These are phyloP conservation scores for Ceratocystis colombiana DNA, from an alignment of 2,329 filamentous ascomycete species.

Conservation along the genomic window DNA sequence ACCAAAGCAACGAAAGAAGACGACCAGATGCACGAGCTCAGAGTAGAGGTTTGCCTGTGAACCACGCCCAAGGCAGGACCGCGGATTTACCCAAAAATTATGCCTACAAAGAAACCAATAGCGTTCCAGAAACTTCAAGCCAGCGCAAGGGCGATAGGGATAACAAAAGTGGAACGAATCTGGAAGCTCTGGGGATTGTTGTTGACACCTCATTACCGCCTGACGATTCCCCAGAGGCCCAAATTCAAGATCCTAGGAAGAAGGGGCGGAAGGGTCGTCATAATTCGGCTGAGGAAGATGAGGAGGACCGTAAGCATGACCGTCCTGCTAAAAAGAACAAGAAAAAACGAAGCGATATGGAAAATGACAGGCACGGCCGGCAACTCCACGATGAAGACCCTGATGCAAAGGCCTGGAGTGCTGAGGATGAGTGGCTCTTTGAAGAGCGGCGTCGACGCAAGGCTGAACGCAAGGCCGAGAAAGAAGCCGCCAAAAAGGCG, in stretches of 20 bases:
- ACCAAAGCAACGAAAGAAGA: not conserved
- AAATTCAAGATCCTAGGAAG: not conserved
- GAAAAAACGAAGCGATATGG: conserved; percentile 18
- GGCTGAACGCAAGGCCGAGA: conserved; percentile 23
- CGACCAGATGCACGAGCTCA: not conserved
- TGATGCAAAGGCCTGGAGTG: conserved; percentile 20
- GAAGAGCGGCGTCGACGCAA: conserved; percentile 21
- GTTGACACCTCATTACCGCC: conserved; percentile 7
- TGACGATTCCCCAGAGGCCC: not conserved
- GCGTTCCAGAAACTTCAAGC: too few species aligned
- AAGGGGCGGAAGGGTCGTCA: conserved; percentile 16
- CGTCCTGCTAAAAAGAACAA: conserved; percentile 15
- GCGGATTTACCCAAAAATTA: not conserved
- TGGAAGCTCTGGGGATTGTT: conserved; percentile 20
- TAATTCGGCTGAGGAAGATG: conserved; percentile 17
- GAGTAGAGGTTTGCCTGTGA: not conserved
- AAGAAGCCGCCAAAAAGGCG: conserved; percentile 22
- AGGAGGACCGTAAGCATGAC: not conserved
- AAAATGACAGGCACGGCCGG: conserved; percentile 8
- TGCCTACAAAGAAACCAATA: not conserved
- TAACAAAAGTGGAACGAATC: not conserved
- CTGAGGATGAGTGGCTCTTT: conserved; percentile 21
- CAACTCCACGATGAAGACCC: conserved; percentile 18
- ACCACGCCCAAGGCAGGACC: not conserved
- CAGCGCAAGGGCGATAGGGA: not conserved